phyloP scores from a whole-genome alignment of 139 green algal species.

The Spirogloea muscicola region DNA sequence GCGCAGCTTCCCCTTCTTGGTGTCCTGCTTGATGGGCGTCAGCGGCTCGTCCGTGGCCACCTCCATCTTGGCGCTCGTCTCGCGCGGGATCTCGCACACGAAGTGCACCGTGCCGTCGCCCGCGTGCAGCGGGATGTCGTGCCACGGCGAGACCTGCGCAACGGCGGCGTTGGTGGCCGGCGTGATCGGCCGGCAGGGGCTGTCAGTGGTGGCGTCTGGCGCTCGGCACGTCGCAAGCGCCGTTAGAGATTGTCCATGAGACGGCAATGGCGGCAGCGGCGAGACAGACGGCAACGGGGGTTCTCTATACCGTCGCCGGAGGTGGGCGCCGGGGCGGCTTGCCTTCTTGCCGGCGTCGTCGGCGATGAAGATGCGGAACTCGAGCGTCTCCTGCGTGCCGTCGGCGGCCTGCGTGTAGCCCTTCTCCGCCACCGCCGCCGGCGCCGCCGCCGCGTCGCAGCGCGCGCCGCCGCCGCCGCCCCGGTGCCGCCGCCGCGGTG shows the following conservation, averaged over 20 bases:
- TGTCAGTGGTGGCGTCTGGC: too few relatives aligned
- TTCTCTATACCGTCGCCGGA: too few relatives aligned
- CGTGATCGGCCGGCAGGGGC: too few relatives aligned
- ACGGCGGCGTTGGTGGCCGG: too few relatives aligned
- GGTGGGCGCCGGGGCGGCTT: too few relatives aligned
- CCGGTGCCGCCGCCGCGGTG: too few relatives aligned
- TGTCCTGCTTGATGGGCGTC: constrained; percentile 99
- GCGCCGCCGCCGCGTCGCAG: too few relatives aligned
- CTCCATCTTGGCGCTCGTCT: constrained; percentile 98
- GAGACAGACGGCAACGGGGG: too few relatives aligned
- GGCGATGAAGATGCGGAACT: constrained; percentile 36
- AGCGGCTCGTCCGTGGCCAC: constrained; percentile 87
- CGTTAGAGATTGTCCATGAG: too few relatives aligned
- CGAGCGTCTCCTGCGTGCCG: constrained; percentile 24
- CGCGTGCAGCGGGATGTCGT: constrained; percentile 91
- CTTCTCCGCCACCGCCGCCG: not conserved
- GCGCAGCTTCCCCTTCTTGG: constrained; percentile 98
- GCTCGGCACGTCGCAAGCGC: too few relatives aligned
- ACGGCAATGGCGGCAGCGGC: too few relatives aligned
- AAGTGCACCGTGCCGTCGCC: constrained; percentile 87
- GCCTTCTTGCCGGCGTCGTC: constrained; percentile 25
- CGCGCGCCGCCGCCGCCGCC: too few relatives aligned
- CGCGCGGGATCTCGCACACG: constrained; percentile 94
- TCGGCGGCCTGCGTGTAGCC: not conserved
- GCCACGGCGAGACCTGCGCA: constrained; percentile 87